Conservation (phyloP, 306 rosid species). For the Albizia julibrissin region DNA sequence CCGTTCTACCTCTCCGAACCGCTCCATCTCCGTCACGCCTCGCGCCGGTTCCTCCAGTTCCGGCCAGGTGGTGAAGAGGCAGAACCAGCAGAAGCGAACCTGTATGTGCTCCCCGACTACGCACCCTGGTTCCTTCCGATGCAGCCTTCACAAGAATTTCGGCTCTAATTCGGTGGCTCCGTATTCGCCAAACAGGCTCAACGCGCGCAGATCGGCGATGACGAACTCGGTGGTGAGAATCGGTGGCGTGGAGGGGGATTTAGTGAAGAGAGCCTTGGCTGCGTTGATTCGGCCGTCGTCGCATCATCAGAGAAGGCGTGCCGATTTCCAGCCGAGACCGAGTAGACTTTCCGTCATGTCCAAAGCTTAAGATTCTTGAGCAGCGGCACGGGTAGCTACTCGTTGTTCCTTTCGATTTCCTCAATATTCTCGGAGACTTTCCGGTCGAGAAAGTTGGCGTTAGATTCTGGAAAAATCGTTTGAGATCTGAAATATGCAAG, state of each 20-base stretch:
- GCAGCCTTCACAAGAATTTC: slow-evolving; percentile 29
- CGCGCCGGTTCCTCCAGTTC: slow-evolving; percentile 24
- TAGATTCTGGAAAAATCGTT: slow-evolving; percentile 1
- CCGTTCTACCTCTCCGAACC: slow-evolving; percentile 67
- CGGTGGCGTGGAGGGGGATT: background rate
- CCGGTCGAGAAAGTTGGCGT: background rate
- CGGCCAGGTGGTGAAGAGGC: slow-evolving; percentile 40
- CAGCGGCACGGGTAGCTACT: background rate
- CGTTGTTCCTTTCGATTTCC: background rate
- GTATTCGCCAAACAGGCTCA: slow-evolving; percentile 59
- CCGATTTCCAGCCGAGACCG: slow-evolving; percentile 51
- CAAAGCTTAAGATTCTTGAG: slow-evolving; percentile 3
- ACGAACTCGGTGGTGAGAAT: slow-evolving; percentile 9
- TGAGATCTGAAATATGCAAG: slow-evolving; percentile 18
- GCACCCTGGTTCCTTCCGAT: slow-evolving; percentile 76
- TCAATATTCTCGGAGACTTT: background rate
- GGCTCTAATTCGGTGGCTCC: slow-evolving; percentile 35
- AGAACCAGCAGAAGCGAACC: slow-evolving; percentile 52
- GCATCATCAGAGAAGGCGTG: slow-evolving; percentile 31
- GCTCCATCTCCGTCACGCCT: slow-evolving; percentile 55
- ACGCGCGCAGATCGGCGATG: slow-evolving; percentile 21
- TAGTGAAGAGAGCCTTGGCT: background rate
- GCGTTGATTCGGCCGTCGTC: slow-evolving; percentile 8
- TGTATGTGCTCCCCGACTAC: slow-evolving; percentile 83
- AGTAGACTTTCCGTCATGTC: slow-evolving; percentile 74